Conservation (phyloP, 495 filamentous ascomycete genomes). For the Penicillium simplicissimum region DNA sequence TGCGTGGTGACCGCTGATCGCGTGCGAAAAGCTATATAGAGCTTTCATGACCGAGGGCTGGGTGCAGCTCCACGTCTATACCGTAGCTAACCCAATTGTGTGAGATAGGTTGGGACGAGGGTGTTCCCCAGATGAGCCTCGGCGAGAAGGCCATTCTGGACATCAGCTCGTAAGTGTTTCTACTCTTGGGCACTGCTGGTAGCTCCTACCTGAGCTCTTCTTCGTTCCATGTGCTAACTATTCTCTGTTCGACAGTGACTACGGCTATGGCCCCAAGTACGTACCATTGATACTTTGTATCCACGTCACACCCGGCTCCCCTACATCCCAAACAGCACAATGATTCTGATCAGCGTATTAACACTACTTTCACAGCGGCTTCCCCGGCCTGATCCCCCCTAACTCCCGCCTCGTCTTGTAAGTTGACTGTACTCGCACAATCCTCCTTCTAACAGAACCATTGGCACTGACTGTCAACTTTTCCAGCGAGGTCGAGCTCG, state of each 20-base stretch:
- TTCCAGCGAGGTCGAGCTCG: slow-evolving; percentile 47
- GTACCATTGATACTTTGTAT: slow-evolving; percentile 19
- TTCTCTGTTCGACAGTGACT: slow-evolving; percentile 57
- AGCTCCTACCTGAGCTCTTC: background rate
- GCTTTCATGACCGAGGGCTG: background rate
- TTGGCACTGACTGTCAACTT: slow-evolving; percentile 4
- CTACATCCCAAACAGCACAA: background rate
- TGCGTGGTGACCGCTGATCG: slow-evolving; percentile 31
- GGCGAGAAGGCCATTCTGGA: slow-evolving; percentile 80
- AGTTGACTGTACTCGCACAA: slow-evolving; percentile 24
- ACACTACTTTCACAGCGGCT: slow-evolving; percentile 44
- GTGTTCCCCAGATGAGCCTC: slow-evolving; percentile 73
- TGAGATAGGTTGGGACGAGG: slow-evolving; percentile 81
- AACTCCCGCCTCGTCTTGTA: slow-evolving; percentile 53
- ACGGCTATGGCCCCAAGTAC: slow-evolving; percentile 74
- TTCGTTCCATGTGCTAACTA: slow-evolving; percentile 21
- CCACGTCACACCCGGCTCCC: background rate
- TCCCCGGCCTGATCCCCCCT: slow-evolving; percentile 61
- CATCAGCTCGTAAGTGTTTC: slow-evolving; percentile 68
- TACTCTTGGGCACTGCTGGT: background rate
- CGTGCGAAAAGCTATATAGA: background rate
- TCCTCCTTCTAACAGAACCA: background rate
- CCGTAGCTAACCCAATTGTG: background rate
- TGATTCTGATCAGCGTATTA: background rate
- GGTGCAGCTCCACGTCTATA: background rate